These are phyloP conservation scores for Begonia loranthoides DNA, from an alignment of 306 rosid species.

Conservation along the genomic window DNA sequence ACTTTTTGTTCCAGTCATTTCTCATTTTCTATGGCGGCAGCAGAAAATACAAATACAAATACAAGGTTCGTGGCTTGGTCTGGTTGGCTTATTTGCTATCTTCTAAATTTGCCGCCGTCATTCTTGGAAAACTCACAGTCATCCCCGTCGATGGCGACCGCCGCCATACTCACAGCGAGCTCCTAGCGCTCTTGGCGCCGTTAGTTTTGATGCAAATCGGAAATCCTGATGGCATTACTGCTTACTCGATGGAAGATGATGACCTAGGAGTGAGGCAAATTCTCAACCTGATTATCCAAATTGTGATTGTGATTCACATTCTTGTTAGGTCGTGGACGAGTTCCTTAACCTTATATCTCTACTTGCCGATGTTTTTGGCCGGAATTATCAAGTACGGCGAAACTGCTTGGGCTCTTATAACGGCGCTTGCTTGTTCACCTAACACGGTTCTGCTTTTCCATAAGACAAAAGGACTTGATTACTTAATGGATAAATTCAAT, in stretches of 20 bases:
- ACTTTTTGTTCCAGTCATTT: conserved; percentile 32
- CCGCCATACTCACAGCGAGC: conserved; percentile 27
- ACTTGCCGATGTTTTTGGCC: conserved; percentile 38
- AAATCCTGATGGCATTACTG: conserved; percentile 51
- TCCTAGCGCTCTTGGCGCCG: conserved; percentile 41
- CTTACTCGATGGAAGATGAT: conserved; percentile 54
- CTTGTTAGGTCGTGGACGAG: conserved; percentile 44
- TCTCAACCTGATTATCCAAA: conserved; percentile 34
- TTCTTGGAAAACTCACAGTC: conserved; percentile 43
- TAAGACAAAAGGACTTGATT: conserved; percentile 27
- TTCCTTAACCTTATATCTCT: conserved; percentile 32
- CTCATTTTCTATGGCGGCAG: conserved; percentile 45
- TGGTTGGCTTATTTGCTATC: conserved; percentile 46
- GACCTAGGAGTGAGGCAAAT: conserved; percentile 43
- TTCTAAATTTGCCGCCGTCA: conserved; percentile 31
- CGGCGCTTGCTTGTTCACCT: conserved; percentile 32
- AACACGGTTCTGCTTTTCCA: conserved; percentile 26
- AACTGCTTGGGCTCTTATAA: conserved; percentile 47
- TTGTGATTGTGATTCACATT: conserved; percentile 35
- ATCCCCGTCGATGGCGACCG: conserved; percentile 26
- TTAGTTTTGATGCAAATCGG: conserved; percentile 54
- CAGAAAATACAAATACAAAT: conserved; percentile 37
- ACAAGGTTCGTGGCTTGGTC: conserved; percentile 31
- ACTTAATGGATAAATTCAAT: conserved; percentile 27
- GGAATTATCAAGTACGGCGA: conserved; percentile 57